Percentiles rank a stretch among this genome's conserved stretches.
Conservation (phyloP, 352 stramenopile species). For the Phytophthora macrochlamydospora region DNA sequence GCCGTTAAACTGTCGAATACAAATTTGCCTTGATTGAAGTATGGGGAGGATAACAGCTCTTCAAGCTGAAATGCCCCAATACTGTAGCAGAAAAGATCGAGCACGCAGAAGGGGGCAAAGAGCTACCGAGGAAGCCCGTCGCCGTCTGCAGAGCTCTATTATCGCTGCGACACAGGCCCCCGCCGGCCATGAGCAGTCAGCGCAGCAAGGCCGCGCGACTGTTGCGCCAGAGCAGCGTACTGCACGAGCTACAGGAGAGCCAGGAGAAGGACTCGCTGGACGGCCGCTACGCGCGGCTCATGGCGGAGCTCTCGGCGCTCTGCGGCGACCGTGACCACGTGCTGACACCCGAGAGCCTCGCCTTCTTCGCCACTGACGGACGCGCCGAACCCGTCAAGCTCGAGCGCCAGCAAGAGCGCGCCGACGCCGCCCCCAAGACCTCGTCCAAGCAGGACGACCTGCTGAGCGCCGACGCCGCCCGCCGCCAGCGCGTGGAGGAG, state of each 20-base stretch:
- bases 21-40: too few species aligned
- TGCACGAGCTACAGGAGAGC: slow-evolving; percentile 80
- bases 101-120: too few species aligned
- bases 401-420: slow-evolving; percentile 60
- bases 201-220: slow-evolving; percentile 41
- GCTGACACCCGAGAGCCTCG: slow-evolving; percentile 75
- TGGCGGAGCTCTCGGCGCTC: slow-evolving; percentile 73
- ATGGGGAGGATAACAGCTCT: too few species aligned
- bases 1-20: too few species aligned
- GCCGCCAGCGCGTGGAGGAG: slow-evolving; percentile 84
- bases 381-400: slow-evolving; percentile 79
- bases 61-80: too few species aligned
- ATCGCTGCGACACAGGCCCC: too few species aligned
- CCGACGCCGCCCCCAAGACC: slow-evolving; percentile 35
- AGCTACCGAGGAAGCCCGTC: too few species aligned
- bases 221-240: slow-evolving; percentile 73
- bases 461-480: slow-evolving; percentile 74
- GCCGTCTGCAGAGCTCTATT: too few species aligned
- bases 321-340: slow-evolving; percentile 80
- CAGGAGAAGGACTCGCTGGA: slow-evolving; percentile 79
- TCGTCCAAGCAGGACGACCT: slow-evolving; percentile 65
- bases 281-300: slow-evolving; percentile 72
- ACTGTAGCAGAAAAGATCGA: too few species aligned
- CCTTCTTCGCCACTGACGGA: slow-evolving; percentile 61
- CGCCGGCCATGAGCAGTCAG: slow-evolving; percentile 28